Percentiles rank a stretch among this genome's conserved stretches.
These are phyloP conservation scores for Tetratostichococcus sp. DNA, from an alignment of 139 green algal genomes.

Conservation along the genomic window DNA sequence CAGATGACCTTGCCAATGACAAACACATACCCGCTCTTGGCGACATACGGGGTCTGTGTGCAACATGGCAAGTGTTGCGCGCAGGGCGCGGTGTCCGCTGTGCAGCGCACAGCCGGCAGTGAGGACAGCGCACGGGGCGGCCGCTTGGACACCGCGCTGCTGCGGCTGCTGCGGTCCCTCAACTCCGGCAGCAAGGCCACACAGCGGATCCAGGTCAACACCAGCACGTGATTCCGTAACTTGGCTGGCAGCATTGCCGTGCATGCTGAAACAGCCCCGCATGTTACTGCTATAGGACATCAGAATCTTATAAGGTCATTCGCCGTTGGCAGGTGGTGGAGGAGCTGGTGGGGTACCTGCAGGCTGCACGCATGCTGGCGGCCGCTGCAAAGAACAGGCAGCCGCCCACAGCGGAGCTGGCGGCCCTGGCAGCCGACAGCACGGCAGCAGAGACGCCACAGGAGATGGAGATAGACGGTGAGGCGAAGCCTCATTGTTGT, in stretches of 20 bases:
- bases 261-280: too few species aligned
- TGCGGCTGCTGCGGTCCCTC: neutral
- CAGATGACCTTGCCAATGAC: too few species aligned
- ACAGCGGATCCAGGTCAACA: neutral
- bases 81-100: neutral
- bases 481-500: too few species aligned
- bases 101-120: neutral
- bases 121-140: neutral
- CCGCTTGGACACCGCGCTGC: neutral
- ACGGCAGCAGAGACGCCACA: neutral
- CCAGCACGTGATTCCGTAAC: too few species aligned
- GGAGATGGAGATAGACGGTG: neutral
- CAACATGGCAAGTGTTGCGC: too few species aligned
- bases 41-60: too few species aligned
- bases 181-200: neutral
- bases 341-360: constrained; percentile 26
- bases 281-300: too few species aligned
- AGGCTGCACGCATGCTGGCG: constrained; percentile 17
- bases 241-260: too few species aligned
- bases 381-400: neutral
- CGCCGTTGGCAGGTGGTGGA: constrained; percentile 8
- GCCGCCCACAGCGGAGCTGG: neutral
- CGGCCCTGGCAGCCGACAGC: neutral
- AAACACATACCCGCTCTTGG: too few species aligned
- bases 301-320: too few species aligned